Base-by-base conservation (phyloP, 441 rosid species). In the Bruguiera hainesii region DNA sequence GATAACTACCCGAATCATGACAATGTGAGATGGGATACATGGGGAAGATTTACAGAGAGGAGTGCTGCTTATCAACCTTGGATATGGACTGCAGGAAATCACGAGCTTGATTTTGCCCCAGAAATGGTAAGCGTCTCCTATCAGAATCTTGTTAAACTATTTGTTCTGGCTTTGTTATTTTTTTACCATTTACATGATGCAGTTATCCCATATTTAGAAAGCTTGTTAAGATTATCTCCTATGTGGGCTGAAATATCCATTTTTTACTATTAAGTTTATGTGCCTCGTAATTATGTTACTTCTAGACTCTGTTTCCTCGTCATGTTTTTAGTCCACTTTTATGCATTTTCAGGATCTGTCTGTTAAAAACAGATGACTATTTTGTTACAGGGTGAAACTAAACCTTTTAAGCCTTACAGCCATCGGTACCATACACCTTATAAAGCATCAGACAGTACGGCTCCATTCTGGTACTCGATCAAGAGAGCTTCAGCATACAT, bases 371-470 rank as follows among this genome's bases (percentile, higher is more conserved):
- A 11, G 5, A 11, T 18, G 4, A 9, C 11, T 20, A 7, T 64
- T n/a, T 30, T 5, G 35, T 65, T 52, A 60, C 60, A 65, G 68
- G 68, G 68, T 33, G 68, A 65, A 53, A 65, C 48, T 3, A 33
- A 52, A 53, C 60, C 68, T n/a, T 65, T 65, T 21, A 65, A 65
- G 50, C 68, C 68, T 65, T 65, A 33, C 21, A 5, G 30, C 6
- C 49, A 53, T 58, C 68, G 98, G 8, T 93, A 88, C 72, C 96
- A 76, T 51, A 83, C 83, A 37, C 97, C 98, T 65, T 89, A 79
- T 60, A 75, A 64, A 66, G 78, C 87, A 68, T 87, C 98, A 13
- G 79, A 70, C 19, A 93, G 97, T 48, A 81, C 89, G 1, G 71
- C 84, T 37, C 91, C 97, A 21, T 83, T 85, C 60, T 93, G 98